Conservation (phyloP, 129 eudicot species). For the carrot (Daucus carota) region DNA sequence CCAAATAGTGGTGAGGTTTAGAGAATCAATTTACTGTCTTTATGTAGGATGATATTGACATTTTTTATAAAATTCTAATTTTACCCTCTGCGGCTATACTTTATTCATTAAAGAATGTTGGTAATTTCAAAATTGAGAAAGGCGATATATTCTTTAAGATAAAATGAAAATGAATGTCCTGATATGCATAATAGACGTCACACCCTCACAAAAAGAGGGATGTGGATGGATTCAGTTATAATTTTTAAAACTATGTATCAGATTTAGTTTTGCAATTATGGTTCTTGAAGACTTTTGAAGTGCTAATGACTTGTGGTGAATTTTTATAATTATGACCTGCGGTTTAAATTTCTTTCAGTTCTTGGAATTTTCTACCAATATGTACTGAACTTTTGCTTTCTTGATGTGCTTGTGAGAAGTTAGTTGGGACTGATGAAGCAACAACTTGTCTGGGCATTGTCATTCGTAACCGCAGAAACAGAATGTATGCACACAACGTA, state of each 20-base stretch:
- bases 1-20: neutral
- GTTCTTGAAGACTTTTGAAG: neutral
- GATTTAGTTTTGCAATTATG: neutral
- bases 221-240: neutral
- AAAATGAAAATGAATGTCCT: too few relatives aligned
- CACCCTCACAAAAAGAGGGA: neutral
- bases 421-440: slow-evolving; percentile 94
- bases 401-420: slow-evolving; percentile 31
- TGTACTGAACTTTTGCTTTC: neutral
- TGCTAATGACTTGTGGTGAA: neutral
- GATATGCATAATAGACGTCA: too few relatives aligned
- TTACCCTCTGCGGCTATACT: too few relatives aligned
- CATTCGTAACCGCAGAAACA: slow-evolving; percentile 59
- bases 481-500: slow-evolving; percentile 44
- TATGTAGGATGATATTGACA: neutral
- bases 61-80: neutral
- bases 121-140: too few relatives aligned
- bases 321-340: neutral
- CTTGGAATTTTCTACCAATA: neutral
- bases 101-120: too few relatives aligned
- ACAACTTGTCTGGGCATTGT: slow-evolving; percentile 90
- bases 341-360: neutral
- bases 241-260: neutral
- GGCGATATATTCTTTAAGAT: too few relatives aligned
- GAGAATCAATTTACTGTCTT: neutral